Conservation (phyloP, 2,329 filamentous ascomycete genomes). For the Trichoderma lentiforme region DNA sequence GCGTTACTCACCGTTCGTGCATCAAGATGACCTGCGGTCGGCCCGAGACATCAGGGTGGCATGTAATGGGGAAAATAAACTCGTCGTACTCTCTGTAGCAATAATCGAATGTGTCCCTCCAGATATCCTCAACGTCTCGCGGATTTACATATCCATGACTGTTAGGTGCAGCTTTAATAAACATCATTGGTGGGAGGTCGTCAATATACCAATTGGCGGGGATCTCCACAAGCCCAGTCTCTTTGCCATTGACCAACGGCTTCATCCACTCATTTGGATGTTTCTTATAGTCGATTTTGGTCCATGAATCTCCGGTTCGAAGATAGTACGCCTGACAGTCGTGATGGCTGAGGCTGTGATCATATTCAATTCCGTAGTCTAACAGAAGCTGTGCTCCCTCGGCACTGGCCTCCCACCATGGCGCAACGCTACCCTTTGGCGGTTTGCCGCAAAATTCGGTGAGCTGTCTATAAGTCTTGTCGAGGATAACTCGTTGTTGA, state of each 20-base stretch:
- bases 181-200: neutral
- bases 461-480: neutral
- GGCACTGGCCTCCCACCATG: slow-evolving; percentile 2
- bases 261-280: neutral
- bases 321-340: neutral
- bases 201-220: slow-evolving; percentile 4
- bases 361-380: neutral
- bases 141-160: slow-evolving; percentile 1
- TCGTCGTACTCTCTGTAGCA: slow-evolving; percentile 1
- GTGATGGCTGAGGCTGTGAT: neutral
- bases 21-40: neutral
- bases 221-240: neutral
- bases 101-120: neutral
- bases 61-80: neutral
- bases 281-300: neutral
- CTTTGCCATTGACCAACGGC: neutral
- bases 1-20: neutral
- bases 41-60: neutral
- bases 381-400: neutral
- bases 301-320: neutral
- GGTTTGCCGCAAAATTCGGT: neutral
- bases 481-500: neutral
- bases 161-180: neutral
- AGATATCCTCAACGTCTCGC: neutral
- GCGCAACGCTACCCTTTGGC: neutral